Conservation (phyloP, 148 eudicot genomes). For the Mesembryanthemum crystallinum region DNA sequence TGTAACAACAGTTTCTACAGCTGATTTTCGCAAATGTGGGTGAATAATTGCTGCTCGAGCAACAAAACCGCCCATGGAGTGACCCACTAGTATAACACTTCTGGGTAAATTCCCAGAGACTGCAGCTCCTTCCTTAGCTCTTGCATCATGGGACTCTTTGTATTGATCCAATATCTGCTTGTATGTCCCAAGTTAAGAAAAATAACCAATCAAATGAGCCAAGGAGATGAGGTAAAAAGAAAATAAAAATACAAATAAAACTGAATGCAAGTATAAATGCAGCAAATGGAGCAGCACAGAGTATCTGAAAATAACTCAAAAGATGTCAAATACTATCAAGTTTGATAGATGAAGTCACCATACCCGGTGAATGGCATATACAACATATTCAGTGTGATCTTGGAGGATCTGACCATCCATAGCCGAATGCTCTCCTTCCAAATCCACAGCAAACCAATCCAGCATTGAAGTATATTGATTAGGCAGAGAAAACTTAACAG, state of each 20-base stretch:
- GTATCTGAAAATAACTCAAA: not conserved
- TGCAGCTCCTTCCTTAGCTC: slow-evolving; percentile 66
- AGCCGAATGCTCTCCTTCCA: slow-evolving; percentile 99
- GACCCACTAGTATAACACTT: slow-evolving; percentile 93
- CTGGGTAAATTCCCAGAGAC: slow-evolving; percentile 51
- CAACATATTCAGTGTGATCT: slow-evolving; percentile 93
- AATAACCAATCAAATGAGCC: not conserved
- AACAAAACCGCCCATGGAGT: slow-evolving; percentile 99
- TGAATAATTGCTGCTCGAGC: slow-evolving; percentile 92
- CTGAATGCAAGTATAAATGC: slow-evolving; percentile 6
- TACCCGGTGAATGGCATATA: slow-evolving; percentile 97
- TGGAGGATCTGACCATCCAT: slow-evolving; percentile 95
- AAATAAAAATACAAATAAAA: slow-evolving; percentile 7
- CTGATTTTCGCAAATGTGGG: slow-evolving; percentile 69
- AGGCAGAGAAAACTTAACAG: slow-evolving; percentile 46
- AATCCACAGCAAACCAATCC: slow-evolving; percentile 97
- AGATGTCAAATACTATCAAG: not conserved
- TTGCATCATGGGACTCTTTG: slow-evolving; percentile 73
- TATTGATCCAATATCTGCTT: slow-evolving; percentile 83
- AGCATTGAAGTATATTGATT: slow-evolving; percentile 61
- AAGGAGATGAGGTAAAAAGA: not conserved
- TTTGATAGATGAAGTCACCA: slow-evolving; percentile 22
- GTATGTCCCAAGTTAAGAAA: slow-evolving; percentile 10
- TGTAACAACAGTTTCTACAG: slow-evolving; percentile 85
- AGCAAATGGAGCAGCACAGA: not conserved